Conservation (phyloP, 2,329 filamentous ascomycete species). For the Verticillium albo-atrum region DNA sequence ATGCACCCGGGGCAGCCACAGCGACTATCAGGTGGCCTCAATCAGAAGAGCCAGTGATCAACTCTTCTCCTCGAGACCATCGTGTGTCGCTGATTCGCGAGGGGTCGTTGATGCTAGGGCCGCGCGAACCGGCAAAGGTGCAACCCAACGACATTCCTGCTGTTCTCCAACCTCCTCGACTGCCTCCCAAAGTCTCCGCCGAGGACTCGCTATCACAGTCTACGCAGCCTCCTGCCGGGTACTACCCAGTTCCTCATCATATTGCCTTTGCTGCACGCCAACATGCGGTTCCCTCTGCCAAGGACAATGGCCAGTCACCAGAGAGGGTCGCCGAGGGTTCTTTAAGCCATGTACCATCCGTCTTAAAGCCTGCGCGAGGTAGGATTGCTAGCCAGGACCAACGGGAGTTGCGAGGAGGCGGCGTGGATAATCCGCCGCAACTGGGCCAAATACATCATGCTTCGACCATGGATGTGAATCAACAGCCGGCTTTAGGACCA, state of each 20-base stretch:
- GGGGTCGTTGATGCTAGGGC: slow-evolving; percentile 16
- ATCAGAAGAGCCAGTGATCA: not conserved
- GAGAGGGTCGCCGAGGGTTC: not conserved
- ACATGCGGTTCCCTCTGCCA: not conserved
- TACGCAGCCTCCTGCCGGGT: not conserved
- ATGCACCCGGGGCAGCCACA: slow-evolving; percentile 5
- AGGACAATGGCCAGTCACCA: not conserved
- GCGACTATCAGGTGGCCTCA: not conserved
- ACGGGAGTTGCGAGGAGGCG: not conserved
- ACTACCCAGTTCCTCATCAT: not conserved
- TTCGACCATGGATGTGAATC: not conserved
- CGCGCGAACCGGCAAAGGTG: slow-evolving; percentile 8
- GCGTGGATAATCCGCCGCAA: not conserved
- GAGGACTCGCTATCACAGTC: not conserved
- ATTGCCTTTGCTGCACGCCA: not conserved
- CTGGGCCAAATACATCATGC: not conserved
- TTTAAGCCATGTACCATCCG: slow-evolving; percentile 18
- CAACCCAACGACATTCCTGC: slow-evolving; percentile 15
- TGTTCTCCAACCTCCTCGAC: slow-evolving; percentile 17
- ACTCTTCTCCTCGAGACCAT: slow-evolving; percentile 3
- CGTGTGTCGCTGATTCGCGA: slow-evolving; percentile 19
- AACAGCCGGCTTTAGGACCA: not conserved
- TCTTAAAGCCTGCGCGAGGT: slow-evolving; percentile 22
- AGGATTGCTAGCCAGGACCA: slow-evolving; percentile 1
- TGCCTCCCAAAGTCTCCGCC: slow-evolving; percentile 12